Evolutionary conservation across 192 early-diverging fungal genomes (phyloP).

Genomic region (Gigaspora rosea): DNA sequence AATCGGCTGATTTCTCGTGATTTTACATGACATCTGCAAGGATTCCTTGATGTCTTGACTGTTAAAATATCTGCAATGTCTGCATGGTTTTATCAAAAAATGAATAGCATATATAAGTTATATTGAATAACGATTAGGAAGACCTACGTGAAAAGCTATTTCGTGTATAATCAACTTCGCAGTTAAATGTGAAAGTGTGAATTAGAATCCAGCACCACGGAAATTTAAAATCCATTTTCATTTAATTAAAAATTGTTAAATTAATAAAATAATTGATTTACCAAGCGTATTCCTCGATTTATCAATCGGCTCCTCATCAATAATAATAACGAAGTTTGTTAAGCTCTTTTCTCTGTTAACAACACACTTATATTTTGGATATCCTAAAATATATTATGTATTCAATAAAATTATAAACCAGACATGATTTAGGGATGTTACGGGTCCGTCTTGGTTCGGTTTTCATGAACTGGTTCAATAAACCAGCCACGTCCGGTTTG

Average conservation of each 20-base stretch:
- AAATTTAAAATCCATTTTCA: conserved; percentile 48
- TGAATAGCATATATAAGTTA: background rate
- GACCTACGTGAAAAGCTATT: conserved; percentile 42
- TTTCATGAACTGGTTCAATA: too few species aligned
- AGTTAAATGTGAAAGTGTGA: conserved; percentile 63
- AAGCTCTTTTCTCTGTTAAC: conserved; percentile 9
- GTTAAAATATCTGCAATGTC: conserved; percentile 41
- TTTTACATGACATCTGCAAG: too few species aligned
- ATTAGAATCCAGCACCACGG: conserved; percentile 87
- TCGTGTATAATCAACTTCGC: conserved; percentile 69
- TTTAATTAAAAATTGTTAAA: background rate
- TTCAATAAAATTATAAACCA: background rate
- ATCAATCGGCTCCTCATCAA: background rate
- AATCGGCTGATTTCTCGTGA: too few species aligned
- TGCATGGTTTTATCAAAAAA: background rate
- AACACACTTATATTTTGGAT: conserved; percentile 8
- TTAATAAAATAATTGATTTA: background rate
- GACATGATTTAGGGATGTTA: too few species aligned
- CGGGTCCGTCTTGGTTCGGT: too few species aligned
- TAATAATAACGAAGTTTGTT: conserved; percentile 5
- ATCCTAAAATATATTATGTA: background rate
- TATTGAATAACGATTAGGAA: conserved; percentile 10
- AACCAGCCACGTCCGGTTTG: too few species aligned
- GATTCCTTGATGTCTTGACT: conserved; percentile 37
- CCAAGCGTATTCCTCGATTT: background rate